phyloP scores from a whole-genome alignment of 257 asterid species.

The Leptodermis oblonga region DNA sequence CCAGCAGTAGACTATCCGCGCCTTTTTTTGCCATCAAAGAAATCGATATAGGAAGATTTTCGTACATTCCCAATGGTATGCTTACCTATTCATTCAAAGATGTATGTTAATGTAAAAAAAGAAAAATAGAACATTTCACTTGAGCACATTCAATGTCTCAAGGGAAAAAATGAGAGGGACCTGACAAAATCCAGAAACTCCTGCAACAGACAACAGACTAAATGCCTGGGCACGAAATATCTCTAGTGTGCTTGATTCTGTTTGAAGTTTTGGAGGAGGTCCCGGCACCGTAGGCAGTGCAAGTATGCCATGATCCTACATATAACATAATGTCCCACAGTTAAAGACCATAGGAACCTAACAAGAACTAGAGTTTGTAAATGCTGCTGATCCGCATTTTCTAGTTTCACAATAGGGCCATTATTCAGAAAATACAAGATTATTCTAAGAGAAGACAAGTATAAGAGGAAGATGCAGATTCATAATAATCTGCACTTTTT shows the following conservation, averaged over 20 bases:
- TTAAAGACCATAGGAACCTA: slow-evolving; percentile 5
- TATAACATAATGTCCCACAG: background rate
- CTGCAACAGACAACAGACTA: slow-evolving; percentile 77
- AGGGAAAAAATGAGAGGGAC: slow-evolving; percentile 29
- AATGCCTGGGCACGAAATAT: slow-evolving; percentile 79
- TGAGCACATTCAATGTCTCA: background rate
- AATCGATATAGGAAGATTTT: slow-evolving; percentile 62
- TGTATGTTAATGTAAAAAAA: background rate
- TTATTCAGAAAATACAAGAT: background rate
- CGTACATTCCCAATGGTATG: slow-evolving; percentile 67
- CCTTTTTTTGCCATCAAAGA: slow-evolving; percentile 83
- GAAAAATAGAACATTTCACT: background rate
- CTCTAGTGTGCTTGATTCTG: slow-evolving; percentile 56
- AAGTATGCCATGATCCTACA: slow-evolving; percentile 61
- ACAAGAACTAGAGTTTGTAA: background rate
- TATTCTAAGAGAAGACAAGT: background rate
- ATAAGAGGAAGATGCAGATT: background rate
- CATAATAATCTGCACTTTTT: background rate
- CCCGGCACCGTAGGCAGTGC: slow-evolving; percentile 92
- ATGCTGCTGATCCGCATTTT: background rate
- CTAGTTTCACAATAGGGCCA: background rate
- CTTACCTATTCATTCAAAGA: slow-evolving; percentile 49
- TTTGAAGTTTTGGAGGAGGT: slow-evolving; percentile 76
- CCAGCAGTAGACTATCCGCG: slow-evolving; percentile 64
- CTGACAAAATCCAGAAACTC: slow-evolving; percentile 93